Conservation (phyloP, 1,284 basidiomycete genomes). For the Heterobasidion parviporum region DNA sequence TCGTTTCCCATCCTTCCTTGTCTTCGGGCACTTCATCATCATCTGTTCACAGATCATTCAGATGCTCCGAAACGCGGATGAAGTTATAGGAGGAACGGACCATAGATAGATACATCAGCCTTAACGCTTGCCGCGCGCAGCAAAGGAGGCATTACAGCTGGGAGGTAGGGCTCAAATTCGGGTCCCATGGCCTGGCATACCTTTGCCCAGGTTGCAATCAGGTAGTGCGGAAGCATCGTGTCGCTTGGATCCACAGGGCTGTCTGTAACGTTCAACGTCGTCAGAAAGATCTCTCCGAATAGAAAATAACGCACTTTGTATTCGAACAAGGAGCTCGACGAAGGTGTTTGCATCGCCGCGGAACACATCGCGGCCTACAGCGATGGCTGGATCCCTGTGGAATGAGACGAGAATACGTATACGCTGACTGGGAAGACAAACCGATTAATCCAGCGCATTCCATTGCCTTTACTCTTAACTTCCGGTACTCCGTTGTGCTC, state of each 20-base stretch:
- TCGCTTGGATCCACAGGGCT: slow-evolving; percentile 56
- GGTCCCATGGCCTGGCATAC: slow-evolving; percentile 73
- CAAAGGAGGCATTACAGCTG: slow-evolving; percentile 72
- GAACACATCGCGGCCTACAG: slow-evolving; percentile 73
- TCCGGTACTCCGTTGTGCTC: slow-evolving; percentile 55
- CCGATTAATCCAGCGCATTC: slow-evolving; percentile 80
- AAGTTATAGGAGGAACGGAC: slow-evolving; percentile 28
- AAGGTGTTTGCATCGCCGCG: slow-evolving; percentile 66
- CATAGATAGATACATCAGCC: slow-evolving; percentile 70
- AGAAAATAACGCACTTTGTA: slow-evolving; percentile 51
- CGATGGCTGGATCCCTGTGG: slow-evolving; percentile 47
- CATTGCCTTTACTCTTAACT: slow-evolving; percentile 73
- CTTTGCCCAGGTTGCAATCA: slow-evolving; percentile 78
- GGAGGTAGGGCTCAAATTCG: slow-evolving; percentile 80
- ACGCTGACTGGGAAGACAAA: slow-evolving; percentile 21
- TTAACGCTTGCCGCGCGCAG: slow-evolving; percentile 72
- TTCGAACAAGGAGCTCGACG: slow-evolving; percentile 65
- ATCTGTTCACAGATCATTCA: slow-evolving; percentile 19
- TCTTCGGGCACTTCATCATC: slow-evolving; percentile 49
- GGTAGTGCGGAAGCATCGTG: slow-evolving; percentile 57
- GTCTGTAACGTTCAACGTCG: slow-evolving; percentile 28
- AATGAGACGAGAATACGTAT: neutral
- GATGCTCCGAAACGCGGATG: neutral
- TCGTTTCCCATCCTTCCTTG: slow-evolving; percentile 69
- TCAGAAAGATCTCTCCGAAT: neutral